Evolutionary conservation across 257 asterid species (phyloP), one percentile per base, ranked within the genome.

Genomic region (Perilla frutescens): DNA sequence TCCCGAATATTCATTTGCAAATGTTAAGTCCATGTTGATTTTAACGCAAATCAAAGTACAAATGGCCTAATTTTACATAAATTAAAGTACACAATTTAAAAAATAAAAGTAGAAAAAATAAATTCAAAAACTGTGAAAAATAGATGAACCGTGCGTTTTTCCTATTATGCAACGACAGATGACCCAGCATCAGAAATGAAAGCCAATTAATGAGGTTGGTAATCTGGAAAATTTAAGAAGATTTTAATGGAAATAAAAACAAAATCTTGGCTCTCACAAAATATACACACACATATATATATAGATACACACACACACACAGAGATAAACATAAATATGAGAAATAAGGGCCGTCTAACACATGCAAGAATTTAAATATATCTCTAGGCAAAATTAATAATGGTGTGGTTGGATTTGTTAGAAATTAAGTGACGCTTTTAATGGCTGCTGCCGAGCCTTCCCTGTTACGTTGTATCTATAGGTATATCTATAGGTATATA

Each of bases 401-500:
- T 81, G 62, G 83, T 80, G 85, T 85, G 69, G 92, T 85, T 85
- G 90, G 86, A 89, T 84, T 85, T 79, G 85, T 84, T 85, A 78
- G 82, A 59, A 77, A 82, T 83, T 85, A 82, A 68, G 79, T 72
- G 74, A 34, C 71, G 84, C 84, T 85, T 20, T 87, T 86, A 81
- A 83, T 81, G 82, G 87, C 84, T 44, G 67, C 74, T 74, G 70
- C 80, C 73, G 81, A 74, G 75, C 81, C 66, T 77, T 84, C 70
- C 75, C 71, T 61, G 39, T 41, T 66, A 9, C 37, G 3, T 32
- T 8, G 1, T 10, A 45, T 45, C 8, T 2, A 9, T 45, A 8
- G 4, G n/a, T n/a, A n/a, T 10, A 45, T 45, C 8, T 2, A 9
- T 45, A n/a, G 56, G 41, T 13, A 11, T 57, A 61, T 47, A 4